Base-by-base conservation (phyloP, 2,329 filamentous ascomycete genomes). In the Apiospora phragmitis region DNA sequence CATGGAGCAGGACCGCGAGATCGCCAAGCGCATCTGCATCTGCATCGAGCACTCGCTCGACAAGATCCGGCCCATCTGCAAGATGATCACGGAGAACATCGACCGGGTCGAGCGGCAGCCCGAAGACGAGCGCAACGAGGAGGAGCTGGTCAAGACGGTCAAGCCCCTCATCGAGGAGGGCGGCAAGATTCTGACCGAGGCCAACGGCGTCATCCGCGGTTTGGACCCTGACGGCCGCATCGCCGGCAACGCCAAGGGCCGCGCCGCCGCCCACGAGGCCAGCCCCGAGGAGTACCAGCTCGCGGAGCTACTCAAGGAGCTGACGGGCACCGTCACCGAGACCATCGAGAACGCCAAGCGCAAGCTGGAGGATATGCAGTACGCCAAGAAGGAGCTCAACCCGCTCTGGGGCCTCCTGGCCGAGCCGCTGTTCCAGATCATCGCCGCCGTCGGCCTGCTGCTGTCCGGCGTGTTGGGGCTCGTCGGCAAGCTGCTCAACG, bases 361-460 rank as follows among this genome's bases (percentile, higher is more conserved):
- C 85, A 93, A 93, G 85, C 93, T 97, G 72, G 90, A 93, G 78
- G 93, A 93, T 78, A 96, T 97, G 93, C 94, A 95, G 7, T 93
- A 97, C 75, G 95, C 94, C 59, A 97, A 97, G 91, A 95, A 97
- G 87, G 91, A 95, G 85, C 88, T 97, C 72, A 97, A 95, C 84
- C 94, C 95, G 14, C 89, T 98, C 41, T 97, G 94, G 94, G 90
- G 86, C 41, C 85, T 97, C 67, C 85, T 96, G 18, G 90, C 90
- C 45, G 94, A 97, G 86, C 95, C 95, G 14, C 85, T 97, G 29
- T 94, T 94, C 88, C 95, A 98, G 87, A 97, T 97, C 79, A 88
- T 97, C 67, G 94, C 94, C 11, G 94, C 93, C 14, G 94, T 97
- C 65, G 95, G 95, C 29, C 83, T 97, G 71, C 82, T 97, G 73